Percentiles rank a stretch among this genome's conserved stretches.
Evolutionary conservation across 768 basidiomycete species (phyloP).

Genomic region (Naganishia friedmannii): DNA sequence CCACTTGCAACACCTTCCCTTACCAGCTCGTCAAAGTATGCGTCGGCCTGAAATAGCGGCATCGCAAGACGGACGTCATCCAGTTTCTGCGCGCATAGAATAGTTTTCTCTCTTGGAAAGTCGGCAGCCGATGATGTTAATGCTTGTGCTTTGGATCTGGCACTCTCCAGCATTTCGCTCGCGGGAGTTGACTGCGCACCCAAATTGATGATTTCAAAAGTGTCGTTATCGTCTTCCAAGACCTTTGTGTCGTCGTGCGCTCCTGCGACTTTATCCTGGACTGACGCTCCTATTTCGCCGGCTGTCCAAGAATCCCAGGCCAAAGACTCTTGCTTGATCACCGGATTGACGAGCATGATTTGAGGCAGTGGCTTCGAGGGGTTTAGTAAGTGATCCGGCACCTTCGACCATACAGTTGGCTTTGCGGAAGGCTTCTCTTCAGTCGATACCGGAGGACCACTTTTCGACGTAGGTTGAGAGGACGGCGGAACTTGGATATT

Average conservation of each 20-base stretch:
- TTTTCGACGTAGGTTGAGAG: not conserved
- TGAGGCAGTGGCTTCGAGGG: slow-evolving; percentile 61
- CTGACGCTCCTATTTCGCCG: slow-evolving; percentile 35
- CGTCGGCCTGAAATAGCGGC: slow-evolving; percentile 68
- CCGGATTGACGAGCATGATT: slow-evolving; percentile 50
- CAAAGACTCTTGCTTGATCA: slow-evolving; percentile 47
- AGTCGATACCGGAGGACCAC: not conserved
- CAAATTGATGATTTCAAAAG: slow-evolving; percentile 38
- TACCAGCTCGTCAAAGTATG: slow-evolving; percentile 62
- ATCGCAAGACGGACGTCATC: slow-evolving; percentile 52
- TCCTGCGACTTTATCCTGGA: slow-evolving; percentile 24
- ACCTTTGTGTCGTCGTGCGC: slow-evolving; percentile 33
- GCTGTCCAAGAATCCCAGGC: slow-evolving; percentile 42
- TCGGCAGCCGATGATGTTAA: slow-evolving; percentile 32
- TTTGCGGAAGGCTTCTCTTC: not conserved
- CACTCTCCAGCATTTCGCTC: slow-evolving; percentile 14
- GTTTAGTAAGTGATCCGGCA: slow-evolving; percentile 36
- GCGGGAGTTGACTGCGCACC: not conserved
- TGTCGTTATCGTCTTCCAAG: slow-evolving; percentile 69
- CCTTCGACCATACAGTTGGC: not conserved
- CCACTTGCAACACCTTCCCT: slow-evolving; percentile 31
- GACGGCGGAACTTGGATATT: not conserved
- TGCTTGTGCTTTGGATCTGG: slow-evolving; percentile 13
- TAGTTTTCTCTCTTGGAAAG: slow-evolving; percentile 53
- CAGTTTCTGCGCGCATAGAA: slow-evolving; percentile 41